Conservation (phyloP, 2,329 filamentous ascomycete genomes). For the Huntiella decipiens region DNA sequence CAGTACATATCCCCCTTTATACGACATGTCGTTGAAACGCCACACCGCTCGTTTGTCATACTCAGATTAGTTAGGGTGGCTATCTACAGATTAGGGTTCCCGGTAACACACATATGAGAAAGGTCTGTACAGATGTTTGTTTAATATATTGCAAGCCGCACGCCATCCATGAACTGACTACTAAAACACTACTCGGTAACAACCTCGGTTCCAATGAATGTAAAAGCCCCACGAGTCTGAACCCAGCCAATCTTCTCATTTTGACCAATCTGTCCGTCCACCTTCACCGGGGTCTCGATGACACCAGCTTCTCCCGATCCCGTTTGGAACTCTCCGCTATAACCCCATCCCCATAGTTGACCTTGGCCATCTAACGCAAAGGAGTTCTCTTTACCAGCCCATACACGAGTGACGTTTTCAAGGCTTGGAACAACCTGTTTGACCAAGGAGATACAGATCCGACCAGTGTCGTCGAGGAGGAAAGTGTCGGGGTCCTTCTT, state of each 20-base stretch:
- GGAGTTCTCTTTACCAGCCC: conserved; percentile 8
- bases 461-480: conserved; percentile 2
- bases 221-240: conserved; percentile 6
- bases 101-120: no score
- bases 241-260: conserved; percentile 5
- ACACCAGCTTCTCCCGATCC: conserved; percentile 4
- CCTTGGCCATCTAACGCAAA: conserved; percentile 6
- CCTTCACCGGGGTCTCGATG: conserved; percentile 2
- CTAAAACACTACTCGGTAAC: no score
- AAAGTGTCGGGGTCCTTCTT: background rate
- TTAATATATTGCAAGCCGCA: no score
- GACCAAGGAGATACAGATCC: conserved; percentile 5
- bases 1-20: no score
- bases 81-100: no score
- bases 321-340: conserved; percentile 8
- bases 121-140: no score
- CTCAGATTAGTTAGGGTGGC: no score
- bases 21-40: no score
- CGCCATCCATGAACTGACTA: no score
- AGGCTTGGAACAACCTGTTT: conserved; percentile 4
- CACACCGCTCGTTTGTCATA: no score
- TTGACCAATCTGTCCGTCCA: background rate
- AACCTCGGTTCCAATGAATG: conserved; percentile 7
- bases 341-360: conserved; percentile 9
- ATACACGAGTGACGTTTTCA: background rate